phyloP scores from a whole-genome alignment of 1,284 basidiomycete genomes.

The Rhodotorula sp. region DNA sequence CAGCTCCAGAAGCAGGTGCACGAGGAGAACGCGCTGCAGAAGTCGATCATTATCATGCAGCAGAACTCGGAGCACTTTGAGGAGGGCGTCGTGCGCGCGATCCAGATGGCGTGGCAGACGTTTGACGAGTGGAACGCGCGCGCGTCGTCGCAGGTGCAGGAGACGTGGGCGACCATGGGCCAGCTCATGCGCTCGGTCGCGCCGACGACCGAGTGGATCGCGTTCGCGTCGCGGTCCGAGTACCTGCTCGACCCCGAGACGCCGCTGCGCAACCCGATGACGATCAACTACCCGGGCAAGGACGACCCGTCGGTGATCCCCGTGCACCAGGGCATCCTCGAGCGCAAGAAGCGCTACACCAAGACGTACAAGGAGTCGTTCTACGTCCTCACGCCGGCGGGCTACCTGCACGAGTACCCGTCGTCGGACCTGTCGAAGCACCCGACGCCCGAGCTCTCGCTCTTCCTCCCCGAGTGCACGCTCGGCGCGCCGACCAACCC shows the following conservation, averaged over 20 bases:
- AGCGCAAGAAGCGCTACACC: slow-evolving; percentile 97
- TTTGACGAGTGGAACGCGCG: slow-evolving; percentile 93
- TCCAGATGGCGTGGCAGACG: slow-evolving; percentile 96
- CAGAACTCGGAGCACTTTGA: slow-evolving; percentile 96
- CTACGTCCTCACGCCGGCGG: slow-evolving; percentile 92
- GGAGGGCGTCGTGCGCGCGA: slow-evolving; percentile 89
- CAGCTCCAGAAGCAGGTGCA: slow-evolving; percentile 88
- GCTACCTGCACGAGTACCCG: slow-evolving; percentile 72
- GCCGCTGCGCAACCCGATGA: slow-evolving; percentile 64
- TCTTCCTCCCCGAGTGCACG: slow-evolving; percentile 94
- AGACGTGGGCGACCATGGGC: slow-evolving; percentile 75
- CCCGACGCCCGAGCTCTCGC: slow-evolving; percentile 70
- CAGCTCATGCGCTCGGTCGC: slow-evolving; percentile 79
- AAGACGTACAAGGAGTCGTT: slow-evolving; percentile 81
- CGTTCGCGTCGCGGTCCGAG: slow-evolving; percentile 89
- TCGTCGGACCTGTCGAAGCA: slow-evolving; percentile 74
- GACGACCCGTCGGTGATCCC: slow-evolving; percentile 86
- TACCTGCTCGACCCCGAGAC: slow-evolving; percentile 97
- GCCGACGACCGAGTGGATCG: slow-evolving; percentile 94
- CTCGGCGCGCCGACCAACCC: slow-evolving; percentile 85
- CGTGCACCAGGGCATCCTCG: slow-evolving; percentile 87
- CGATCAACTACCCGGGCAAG: slow-evolving; percentile 86
- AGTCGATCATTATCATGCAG: slow-evolving; percentile 98
- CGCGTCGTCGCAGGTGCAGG: slow-evolving; percentile 75
- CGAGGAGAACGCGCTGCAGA: slow-evolving; percentile 97